A percentile compares a stretch with the other conserved stretches of the same genome.
phyloP scores from a whole-genome alignment of 495 filamentous ascomycete species.

The Mycothermus thermophilus region DNA sequence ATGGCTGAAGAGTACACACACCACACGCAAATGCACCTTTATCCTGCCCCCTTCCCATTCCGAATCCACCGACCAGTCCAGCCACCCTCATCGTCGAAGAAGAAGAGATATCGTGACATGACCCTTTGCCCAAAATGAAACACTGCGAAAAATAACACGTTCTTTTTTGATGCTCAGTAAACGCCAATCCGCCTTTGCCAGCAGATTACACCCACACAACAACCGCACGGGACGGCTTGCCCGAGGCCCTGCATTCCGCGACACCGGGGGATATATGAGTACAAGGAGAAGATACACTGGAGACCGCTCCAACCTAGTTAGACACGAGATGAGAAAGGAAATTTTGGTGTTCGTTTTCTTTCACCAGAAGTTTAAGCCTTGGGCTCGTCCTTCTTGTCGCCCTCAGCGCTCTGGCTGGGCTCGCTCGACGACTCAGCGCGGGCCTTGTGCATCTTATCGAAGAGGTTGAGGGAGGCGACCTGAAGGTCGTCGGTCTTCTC shows the following conservation, averaged over 20 bases:
- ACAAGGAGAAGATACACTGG: conserved; percentile 28
- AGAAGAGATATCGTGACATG: conserved; percentile 21
- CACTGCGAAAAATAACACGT: too few relatives aligned
- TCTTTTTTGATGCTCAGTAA: conserved; percentile 38
- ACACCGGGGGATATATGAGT: conserved; percentile 30
- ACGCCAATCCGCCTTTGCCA: conserved; percentile 35
- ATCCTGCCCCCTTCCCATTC: conserved; percentile 14
- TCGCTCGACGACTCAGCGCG: conserved; percentile 48
- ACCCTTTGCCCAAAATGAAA: conserved; percentile 19
- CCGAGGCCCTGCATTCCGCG: too few relatives aligned
- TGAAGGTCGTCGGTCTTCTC: conserved; percentile 97
- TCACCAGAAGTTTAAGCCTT: conserved; percentile 22
- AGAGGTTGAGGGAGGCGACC: conserved; percentile 85
- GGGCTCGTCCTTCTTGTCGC: conserved; percentile 68
- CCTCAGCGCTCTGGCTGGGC: conserved; percentile 42
- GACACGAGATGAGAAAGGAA: conserved; percentile 20
- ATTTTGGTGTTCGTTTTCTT: neutral
- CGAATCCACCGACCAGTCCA: too few relatives aligned
- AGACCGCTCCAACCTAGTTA: conserved; percentile 23
- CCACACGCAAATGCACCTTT: conserved; percentile 14
- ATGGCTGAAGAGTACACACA: conserved; percentile 11
- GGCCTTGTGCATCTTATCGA: conserved; percentile 99
- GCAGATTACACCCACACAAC: conserved; percentile 23
- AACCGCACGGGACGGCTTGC: conserved; percentile 12
- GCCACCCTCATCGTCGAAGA: conserved; percentile 18